Conservation (phyloP, 371 early-diverging fungal species). For the Choanephora cucurbitarum region DNA sequence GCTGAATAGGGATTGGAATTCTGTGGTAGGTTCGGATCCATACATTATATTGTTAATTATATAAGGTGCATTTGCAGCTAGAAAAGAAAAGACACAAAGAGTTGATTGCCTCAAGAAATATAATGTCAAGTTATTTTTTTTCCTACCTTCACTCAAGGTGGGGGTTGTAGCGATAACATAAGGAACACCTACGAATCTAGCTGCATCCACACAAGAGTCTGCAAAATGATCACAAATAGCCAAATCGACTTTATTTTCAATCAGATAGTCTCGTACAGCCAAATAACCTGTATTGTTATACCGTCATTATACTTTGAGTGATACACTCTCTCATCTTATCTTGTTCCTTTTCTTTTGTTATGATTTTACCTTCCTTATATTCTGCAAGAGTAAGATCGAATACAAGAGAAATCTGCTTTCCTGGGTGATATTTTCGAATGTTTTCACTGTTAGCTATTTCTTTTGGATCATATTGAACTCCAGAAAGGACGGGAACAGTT, state of each 20-base stretch:
- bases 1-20: conserved; percentile 4
- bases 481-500: too few relatives aligned
- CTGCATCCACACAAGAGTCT: not conserved
- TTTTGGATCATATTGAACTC: too few relatives aligned
- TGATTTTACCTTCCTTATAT: too few relatives aligned
- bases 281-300: too few relatives aligned
- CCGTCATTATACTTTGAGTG: too few relatives aligned
- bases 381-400: too few relatives aligned
- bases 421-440: too few relatives aligned
- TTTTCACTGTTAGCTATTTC: too few relatives aligned
- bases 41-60: conserved; percentile 4
- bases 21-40: conserved; percentile 1
- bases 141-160: not conserved
- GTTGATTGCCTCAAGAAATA: not conserved
- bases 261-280: not conserved
- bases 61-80: conserved; percentile 12
- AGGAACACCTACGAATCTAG: not conserved
- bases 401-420: too few relatives aligned
- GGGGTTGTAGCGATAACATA: conserved; percentile 1
- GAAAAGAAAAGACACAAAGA: not conserved
- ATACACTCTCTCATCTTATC: too few relatives aligned
- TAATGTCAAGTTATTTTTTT: too few relatives aligned
- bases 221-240: conserved; percentile 2
- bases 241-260: not conserved
- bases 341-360: too few relatives aligned